These are phyloP conservation scores for Gamsiella multidivaricata DNA, from an alignment of 192 early-diverging fungal species.

Conservation along the genomic window DNA sequence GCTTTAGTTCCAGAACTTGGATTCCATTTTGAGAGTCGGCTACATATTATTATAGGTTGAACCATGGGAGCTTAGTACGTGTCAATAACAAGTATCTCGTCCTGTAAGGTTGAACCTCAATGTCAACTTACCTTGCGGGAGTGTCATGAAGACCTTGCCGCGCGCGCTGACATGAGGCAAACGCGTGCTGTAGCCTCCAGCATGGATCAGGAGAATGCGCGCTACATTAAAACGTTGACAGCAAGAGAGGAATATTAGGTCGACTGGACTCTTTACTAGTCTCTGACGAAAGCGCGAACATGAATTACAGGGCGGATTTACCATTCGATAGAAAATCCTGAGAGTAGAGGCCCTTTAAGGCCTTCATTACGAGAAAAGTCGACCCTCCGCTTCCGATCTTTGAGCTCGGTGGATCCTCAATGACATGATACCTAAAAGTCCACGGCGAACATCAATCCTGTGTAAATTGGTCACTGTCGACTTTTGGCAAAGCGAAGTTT, in stretches of 20 bases:
- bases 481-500: too few species aligned
- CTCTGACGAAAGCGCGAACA: too few species aligned
- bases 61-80: too few species aligned
- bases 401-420: slow-evolving; percentile 49
- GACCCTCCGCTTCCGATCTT: slow-evolving; percentile 58
- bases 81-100: background rate
- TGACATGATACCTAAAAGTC: slow-evolving; percentile 47
- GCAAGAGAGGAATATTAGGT: too few species aligned
- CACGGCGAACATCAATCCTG: too few species aligned
- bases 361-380: slow-evolving; percentile 47
- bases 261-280: too few species aligned
- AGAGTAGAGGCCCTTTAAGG: slow-evolving; percentile 26
- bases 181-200: slow-evolving; percentile 57
- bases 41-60: background rate
- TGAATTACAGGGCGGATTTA: background rate
- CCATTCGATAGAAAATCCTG: slow-evolving; percentile 15
- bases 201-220: slow-evolving; percentile 49
- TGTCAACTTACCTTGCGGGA: slow-evolving; percentile 52
- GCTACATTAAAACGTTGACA: slow-evolving; percentile 11
- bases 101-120: background rate
- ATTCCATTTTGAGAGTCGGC: slow-evolving; percentile 25
- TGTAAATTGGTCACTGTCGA: too few species aligned
- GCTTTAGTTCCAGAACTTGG: slow-evolving; percentile 30
- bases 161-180: slow-evolving; percentile 55
- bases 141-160: slow-evolving; percentile 53